Evolutionary conservation across 2,329 filamentous ascomycete genomes (phyloP).

Genomic region (Cercospora zeina): DNA sequence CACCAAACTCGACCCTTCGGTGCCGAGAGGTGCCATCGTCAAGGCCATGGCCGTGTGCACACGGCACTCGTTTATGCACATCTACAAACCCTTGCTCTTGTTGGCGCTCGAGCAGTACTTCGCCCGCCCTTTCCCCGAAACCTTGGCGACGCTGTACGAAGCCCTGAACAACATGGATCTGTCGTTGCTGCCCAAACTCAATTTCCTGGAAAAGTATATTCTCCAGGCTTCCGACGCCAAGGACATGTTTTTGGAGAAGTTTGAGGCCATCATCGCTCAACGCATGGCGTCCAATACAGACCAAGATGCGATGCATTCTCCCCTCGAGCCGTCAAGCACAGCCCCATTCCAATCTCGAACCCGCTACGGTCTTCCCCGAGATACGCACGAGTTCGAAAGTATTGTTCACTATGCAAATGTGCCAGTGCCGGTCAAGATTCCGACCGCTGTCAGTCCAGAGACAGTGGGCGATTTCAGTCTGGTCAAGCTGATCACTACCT

Average conservation of each 20-base stretch:
- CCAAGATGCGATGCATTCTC: constrained; percentile 16
- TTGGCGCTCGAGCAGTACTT: constrained; percentile 96
- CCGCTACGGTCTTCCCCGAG: constrained; percentile 76
- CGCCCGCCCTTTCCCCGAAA: constrained; percentile 83
- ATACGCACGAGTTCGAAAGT: constrained; percentile 97
- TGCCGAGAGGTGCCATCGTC: constrained; percentile 88
- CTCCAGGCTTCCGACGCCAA: constrained; percentile 89
- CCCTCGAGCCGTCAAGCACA: constrained; percentile 31
- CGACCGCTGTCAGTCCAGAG: constrained; percentile 88
- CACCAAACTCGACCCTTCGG: constrained; percentile 91
- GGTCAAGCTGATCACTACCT: constrained; percentile 95
- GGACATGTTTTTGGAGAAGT: constrained; percentile 96
- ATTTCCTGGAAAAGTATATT: constrained; percentile 78
- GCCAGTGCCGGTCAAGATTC: constrained; percentile 94
- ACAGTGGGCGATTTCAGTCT: constrained; percentile 97
- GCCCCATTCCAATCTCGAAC: constrained; percentile 52
- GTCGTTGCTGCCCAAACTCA: constrained; percentile 85
- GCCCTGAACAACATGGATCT: constrained; percentile 96
- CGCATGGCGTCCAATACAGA: constrained; percentile 67
- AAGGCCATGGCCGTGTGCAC: constrained; percentile 99
- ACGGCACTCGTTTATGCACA: constrained; percentile 93
- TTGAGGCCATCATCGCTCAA: constrained; percentile 88
- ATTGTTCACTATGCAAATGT: constrained; percentile 95
- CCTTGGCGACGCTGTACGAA: constrained; percentile 82
- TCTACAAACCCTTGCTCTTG: constrained; percentile 93